These are phyloP conservation scores for Mucor velutinosus DNA, from an alignment of 371 early-diverging fungal species.

Conservation along the genomic window DNA sequence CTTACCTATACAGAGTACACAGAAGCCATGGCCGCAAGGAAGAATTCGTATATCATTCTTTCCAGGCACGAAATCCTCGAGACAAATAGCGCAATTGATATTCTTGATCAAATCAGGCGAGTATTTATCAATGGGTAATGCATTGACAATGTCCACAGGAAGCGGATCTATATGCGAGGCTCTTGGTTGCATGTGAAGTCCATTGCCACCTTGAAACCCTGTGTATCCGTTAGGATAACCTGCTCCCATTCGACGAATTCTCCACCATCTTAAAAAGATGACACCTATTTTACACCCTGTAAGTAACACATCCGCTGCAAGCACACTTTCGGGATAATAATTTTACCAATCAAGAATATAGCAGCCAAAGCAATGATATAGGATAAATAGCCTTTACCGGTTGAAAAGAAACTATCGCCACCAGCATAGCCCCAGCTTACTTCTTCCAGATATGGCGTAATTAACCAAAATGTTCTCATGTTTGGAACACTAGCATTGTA, in stretches of 20 bases:
- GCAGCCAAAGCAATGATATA: conserved; percentile 46
- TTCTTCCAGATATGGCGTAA: conserved; percentile 16
- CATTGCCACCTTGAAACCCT: not conserved
- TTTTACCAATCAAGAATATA: conserved; percentile 42
- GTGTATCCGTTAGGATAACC: conserved; percentile 2
- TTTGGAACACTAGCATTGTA: conserved; percentile 12
- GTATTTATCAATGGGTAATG: conserved; percentile 25
- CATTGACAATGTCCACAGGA: conserved; percentile 41
- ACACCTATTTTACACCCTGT: conserved; percentile 20
- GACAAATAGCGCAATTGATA: conserved; percentile 34
- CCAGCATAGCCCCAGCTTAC: not conserved
- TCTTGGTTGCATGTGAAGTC: conserved; percentile 26
- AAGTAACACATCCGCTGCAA: not conserved
- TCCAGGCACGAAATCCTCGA: conserved; percentile 31
- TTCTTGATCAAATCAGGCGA: conserved; percentile 23
- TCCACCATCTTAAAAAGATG: conserved; percentile 49
- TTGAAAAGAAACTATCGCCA: conserved; percentile 13
- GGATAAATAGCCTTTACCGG: conserved; percentile 36
- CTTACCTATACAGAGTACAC: conserved; percentile 39
- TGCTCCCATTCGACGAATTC: conserved; percentile 31
- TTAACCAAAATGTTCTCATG: conserved; percentile 12
- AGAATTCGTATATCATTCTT: conserved; percentile 30
- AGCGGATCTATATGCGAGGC: conserved; percentile 30
- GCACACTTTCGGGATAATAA: not conserved
- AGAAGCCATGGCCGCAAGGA: conserved; percentile 41